Evolutionary conservation across 495 filamentous ascomycete species (phyloP), one percentile per base, ranked within the genome.

Genomic region (Darksidea phi): DNA sequence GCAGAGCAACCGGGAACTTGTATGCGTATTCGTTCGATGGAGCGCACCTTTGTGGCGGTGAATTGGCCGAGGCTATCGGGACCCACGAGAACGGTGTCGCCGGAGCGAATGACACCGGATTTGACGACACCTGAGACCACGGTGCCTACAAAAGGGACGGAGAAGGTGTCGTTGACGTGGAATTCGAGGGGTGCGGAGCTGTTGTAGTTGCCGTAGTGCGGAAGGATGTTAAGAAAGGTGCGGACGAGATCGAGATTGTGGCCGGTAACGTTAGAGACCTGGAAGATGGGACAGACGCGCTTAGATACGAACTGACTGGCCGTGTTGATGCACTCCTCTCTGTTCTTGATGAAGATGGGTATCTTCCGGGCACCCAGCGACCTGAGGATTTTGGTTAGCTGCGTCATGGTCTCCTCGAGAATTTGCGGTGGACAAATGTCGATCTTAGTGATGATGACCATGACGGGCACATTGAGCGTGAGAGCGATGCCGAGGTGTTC

Each of bases 401-500:
- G 93, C n/a, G 84, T 86, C 50, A 97, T 85, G 36, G 94, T 98
- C 74, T 98, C 87, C 74, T 96, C 83, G 17, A 98, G 75, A 70
- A 98, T 96, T 59, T 98, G 88, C 0, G 95, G 94, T 17, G 94
- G 94, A 69, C 94, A 98, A 52, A 97, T 98, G 73, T 98, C 94
- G 63, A 97, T 97, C 75, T 98, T 98, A 72, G 94, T 98, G 58
- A 98, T 85, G 58, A 97, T 90, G 24, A 98, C 92, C 88, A 98
- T 93, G 65, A 98, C 91, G 2, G 94, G 94, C 23, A 98, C 95
- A 70, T 97, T 97, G 34, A 98, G 75, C 1, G 94, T 93, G 18
- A 97, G 77, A 1, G 94, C 94, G 70, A 98, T 97, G 17, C 94
- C 94, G 18, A 98, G 79, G 74, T 98, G 94, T 75, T 98, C 94